Conservation (phyloP, 2,329 filamentous ascomycete species). For the Talaromyces sp. region DNA sequence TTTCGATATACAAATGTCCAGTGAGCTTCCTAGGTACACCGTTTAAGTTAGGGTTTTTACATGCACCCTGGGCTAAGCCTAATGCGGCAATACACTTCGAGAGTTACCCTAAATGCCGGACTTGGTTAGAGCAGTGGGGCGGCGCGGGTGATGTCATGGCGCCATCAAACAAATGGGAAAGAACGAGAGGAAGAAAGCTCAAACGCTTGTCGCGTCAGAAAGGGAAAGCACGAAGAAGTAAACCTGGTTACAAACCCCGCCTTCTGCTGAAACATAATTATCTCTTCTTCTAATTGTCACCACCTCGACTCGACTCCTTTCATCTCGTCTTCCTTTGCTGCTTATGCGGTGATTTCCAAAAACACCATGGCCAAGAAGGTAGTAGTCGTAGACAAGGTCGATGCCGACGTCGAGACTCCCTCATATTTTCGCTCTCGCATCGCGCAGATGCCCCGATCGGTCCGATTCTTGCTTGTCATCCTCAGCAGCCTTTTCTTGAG, state of each 20-base stretch:
- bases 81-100: neutral
- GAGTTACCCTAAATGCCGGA: neutral
- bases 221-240: no score
- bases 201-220: neutral
- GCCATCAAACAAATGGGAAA: slow-evolving; percentile 27
- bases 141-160: slow-evolving; percentile 32
- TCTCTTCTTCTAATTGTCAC: neutral
- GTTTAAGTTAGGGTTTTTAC: neutral
- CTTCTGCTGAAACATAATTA: neutral
- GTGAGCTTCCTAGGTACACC: no score
- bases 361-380: slow-evolving; percentile 4
- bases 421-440: neutral
- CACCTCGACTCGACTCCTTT: neutral
- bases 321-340: neutral
- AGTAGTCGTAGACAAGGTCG: neutral
- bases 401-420: neutral
- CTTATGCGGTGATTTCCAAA: neutral
- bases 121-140: neutral
- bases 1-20: neutral
- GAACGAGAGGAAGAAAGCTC: slow-evolving; percentile 13
- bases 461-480: slow-evolving; percentile 45
- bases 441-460: slow-evolving; percentile 21
- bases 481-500: slow-evolving; percentile 57
- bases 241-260: neutral
- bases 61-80: neutral